Evolutionary conservation across 495 filamentous ascomycete genomes (phyloP).

Genomic region (Clohesyomyces aquaticus): DNA sequence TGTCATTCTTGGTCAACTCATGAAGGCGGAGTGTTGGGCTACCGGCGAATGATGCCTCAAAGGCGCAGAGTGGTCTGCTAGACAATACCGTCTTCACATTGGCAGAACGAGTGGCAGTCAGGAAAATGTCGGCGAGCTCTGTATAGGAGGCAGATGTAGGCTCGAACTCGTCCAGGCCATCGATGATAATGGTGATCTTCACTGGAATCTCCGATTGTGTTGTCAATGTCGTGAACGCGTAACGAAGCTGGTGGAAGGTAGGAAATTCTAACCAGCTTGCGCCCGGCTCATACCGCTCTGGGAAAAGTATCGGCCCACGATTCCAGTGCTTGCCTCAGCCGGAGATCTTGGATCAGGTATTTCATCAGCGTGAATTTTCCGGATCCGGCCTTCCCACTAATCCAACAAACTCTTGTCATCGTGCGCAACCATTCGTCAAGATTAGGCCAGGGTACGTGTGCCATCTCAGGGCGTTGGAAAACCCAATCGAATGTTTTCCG

Average conservation of each 20-base stretch:
- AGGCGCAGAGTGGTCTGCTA: conserved; percentile 19
- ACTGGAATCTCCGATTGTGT: background rate
- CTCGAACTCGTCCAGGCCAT: conserved; percentile 32
- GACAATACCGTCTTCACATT: conserved; percentile 15
- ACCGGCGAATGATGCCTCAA: conserved; percentile 18
- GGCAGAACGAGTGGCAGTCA: background rate
- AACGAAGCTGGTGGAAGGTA: conserved; percentile 11
- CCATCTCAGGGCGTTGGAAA: background rate
- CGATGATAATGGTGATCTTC: conserved; percentile 17
- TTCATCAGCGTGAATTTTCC: conserved; percentile 40
- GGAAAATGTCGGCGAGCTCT: conserved; percentile 16
- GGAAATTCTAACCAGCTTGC: conserved; percentile 9
- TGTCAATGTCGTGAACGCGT: conserved; percentile 13
- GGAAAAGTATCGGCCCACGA: conserved; percentile 28
- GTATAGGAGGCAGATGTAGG: background rate
- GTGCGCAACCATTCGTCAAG: conserved; percentile 8
- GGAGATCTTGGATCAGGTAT: conserved; percentile 9
- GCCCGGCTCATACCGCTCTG: conserved; percentile 11
- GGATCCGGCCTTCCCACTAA: conserved; percentile 26
- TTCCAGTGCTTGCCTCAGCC: background rate
- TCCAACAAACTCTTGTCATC: conserved; percentile 11
- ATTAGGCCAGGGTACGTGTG: background rate
- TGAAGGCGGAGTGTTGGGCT: conserved; percentile 22
- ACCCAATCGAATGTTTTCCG: background rate
- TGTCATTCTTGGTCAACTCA: conserved; percentile 24